Evolutionary conservation across 176 grass and related monocot genomes (phyloP).

Genomic region (Saccharum officinarum): DNA sequence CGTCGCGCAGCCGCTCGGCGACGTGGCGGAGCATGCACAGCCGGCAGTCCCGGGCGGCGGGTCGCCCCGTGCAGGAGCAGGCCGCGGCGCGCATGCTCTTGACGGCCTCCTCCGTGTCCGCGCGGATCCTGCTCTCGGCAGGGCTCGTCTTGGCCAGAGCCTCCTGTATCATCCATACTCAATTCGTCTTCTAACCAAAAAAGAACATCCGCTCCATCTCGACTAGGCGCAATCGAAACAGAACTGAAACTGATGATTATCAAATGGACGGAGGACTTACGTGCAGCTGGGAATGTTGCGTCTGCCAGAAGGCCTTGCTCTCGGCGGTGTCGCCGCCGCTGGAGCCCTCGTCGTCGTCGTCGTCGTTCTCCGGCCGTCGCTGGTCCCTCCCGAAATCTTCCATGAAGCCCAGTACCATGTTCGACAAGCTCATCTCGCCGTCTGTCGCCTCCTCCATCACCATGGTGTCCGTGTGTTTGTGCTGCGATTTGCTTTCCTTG

Average conservation of each 20-base stretch:
- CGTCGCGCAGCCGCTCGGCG: slow-evolving; percentile 44
- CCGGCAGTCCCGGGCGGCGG: slow-evolving; percentile 50
- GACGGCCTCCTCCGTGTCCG: slow-evolving; percentile 55
- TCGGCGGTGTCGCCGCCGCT: slow-evolving; percentile 23
- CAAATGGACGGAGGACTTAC: slow-evolving; percentile 28
- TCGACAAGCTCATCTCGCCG: slow-evolving; percentile 62
- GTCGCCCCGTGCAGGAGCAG: slow-evolving; percentile 24
- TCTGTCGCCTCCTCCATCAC: slow-evolving; percentile 40
- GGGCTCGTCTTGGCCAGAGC: slow-evolving; percentile 66
- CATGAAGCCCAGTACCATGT: slow-evolving; percentile 70
- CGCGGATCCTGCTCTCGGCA: slow-evolving; percentile 64
- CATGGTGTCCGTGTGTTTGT: background rate
- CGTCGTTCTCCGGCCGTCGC: slow-evolving; percentile 36
- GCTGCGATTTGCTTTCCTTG: background rate
- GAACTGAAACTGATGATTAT: background rate
- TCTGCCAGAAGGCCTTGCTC: slow-evolving; percentile 72
- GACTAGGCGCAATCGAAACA: background rate
- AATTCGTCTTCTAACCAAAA: background rate
- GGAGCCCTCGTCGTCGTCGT: slow-evolving; percentile 25
- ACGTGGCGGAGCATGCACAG: slow-evolving; percentile 61
- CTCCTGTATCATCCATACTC: slow-evolving; percentile 52
- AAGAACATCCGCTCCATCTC: background rate
- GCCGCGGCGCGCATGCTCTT: slow-evolving; percentile 43
- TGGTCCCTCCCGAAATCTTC: slow-evolving; percentile 52
- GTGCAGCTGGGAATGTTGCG: slow-evolving; percentile 57